Evolutionary conservation across 202 grass and related monocot genomes (phyloP), one percentile per base, ranked within the genome.

Genomic region (Schoenoplectus tabernaemontani): DNA sequence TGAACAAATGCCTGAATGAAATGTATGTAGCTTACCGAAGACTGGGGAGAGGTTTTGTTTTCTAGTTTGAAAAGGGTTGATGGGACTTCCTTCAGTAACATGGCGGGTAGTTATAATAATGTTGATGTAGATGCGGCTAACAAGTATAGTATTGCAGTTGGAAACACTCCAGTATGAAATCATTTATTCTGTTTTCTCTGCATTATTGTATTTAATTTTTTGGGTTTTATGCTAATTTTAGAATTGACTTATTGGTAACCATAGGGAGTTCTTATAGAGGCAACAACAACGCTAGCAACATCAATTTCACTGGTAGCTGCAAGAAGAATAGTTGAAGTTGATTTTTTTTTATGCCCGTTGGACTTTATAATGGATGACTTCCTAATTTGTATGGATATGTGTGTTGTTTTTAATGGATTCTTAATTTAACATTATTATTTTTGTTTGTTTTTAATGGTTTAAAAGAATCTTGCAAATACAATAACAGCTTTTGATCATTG

Each of bases 61-160:
- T 97, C 87, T 30, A 91, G 91, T 0, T 87, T 97, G 78, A 97
- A 80, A 81, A 88, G 80, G 36, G 93, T 91, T 26, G 91, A 89
- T 11, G 89, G 93, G 41, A 91, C 85, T 13, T 87, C 87, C 50
- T 97, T 97, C 82, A 91, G 93, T 85, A 97, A 97, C 91, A 97
- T 93, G 93, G 93, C 93, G 4, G 91, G 91, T 61, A 91, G 93
- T 12, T 97, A 97, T 87, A 97, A 97, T 76, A 97, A 97, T 57
- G 93, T 97, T 17, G 87, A 97, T 58, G 82, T 93, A 5, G 82
- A 84, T 30, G 93, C 84, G 7, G 91, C 93, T 57, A 93, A 48
- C 70, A 90, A 90, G 87, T 77, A 91, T 3, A 89, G 87, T 43
- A 81, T 93, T 72, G 93, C 87, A 28, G 42, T 97, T 64, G 93